These are phyloP conservation scores for Clathrus columnatus DNA, from an alignment of 768 basidiomycete species.

Conservation along the genomic window DNA sequence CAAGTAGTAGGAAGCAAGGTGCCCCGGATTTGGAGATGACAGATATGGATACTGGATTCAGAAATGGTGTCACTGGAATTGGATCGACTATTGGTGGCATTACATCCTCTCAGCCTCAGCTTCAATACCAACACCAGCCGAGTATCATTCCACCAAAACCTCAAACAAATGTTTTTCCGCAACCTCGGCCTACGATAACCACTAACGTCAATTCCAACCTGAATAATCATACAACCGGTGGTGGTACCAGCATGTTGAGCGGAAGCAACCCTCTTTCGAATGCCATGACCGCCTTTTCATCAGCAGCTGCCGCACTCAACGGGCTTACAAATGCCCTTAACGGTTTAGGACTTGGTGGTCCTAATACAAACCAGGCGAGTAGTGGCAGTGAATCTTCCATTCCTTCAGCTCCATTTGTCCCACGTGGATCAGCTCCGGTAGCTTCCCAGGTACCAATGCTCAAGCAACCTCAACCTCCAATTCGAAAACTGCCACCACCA, in stretches of 20 bases:
- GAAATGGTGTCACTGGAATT: not conserved
- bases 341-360: not conserved
- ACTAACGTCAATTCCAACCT: not conserved
- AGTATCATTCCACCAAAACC: not conserved
- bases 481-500: not conserved
- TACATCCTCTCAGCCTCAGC: not conserved
- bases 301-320: not conserved
- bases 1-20: not conserved
- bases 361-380: not conserved
- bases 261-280: not conserved
- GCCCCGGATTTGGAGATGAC: not conserved
- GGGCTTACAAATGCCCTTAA: not conserved
- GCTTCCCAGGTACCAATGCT: not conserved
- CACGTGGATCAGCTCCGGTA: not conserved
- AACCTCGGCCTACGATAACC: not conserved
- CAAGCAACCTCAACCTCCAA: not conserved
- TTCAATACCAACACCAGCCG: too few species aligned
- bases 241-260: not conserved
- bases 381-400: not conserved
- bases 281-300: not conserved
- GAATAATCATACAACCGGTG: not conserved
- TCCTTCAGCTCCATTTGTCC: not conserved
- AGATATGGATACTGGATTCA: not conserved
- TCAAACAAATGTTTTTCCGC: too few species aligned
- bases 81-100: not conserved